phyloP scores from a whole-genome alignment of 2,329 filamentous ascomycete species.

The Penicillium sp. region DNA sequence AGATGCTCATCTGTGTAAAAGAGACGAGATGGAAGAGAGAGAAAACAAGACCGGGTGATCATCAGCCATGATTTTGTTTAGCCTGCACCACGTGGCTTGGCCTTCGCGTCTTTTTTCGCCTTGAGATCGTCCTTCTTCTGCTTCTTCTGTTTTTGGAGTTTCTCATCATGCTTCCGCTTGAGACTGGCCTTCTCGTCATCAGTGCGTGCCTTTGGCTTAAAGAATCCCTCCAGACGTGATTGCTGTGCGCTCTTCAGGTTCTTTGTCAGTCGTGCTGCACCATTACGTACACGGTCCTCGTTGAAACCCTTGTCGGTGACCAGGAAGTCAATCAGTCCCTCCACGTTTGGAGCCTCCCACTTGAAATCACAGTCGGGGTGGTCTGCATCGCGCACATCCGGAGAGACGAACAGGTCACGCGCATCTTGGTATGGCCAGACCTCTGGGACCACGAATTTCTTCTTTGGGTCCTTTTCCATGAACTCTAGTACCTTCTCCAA shows the following conservation, averaged over 20 bases:
- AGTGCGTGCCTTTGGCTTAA: slow-evolving; percentile 88
- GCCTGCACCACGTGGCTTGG: slow-evolving; percentile 72
- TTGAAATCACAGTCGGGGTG: slow-evolving; percentile 93
- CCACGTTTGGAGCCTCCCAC: slow-evolving; percentile 91
- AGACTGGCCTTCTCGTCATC: slow-evolving; percentile 79
- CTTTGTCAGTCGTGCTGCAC: slow-evolving; percentile 78
- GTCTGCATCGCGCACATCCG: slow-evolving; percentile 81
- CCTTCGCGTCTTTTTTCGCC: slow-evolving; percentile 88
- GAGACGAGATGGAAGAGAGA: neutral
- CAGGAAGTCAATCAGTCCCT: slow-evolving; percentile 85
- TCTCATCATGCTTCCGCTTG: slow-evolving; percentile 93
- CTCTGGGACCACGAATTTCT: slow-evolving; percentile 84
- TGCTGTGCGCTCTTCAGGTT: slow-evolving; percentile 90
- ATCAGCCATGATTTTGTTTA: slow-evolving; percentile 22
- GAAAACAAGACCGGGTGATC: neutral
- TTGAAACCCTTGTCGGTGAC: slow-evolving; percentile 96
- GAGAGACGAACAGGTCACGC: slow-evolving; percentile 85
- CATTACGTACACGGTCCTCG: slow-evolving; percentile 85
- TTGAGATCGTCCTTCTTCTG: slow-evolving; percentile 92
- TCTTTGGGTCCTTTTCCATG: slow-evolving; percentile 73
- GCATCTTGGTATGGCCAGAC: slow-evolving; percentile 96
- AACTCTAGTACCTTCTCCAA: slow-evolving; percentile 84
- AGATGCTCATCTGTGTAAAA: neutral
- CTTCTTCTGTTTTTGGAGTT: slow-evolving; percentile 90
- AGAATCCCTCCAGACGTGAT: slow-evolving; percentile 90